These are phyloP conservation scores for Leccinum pachyderme DNA, from an alignment of 1,284 basidiomycete species.

Conservation along the genomic window DNA sequence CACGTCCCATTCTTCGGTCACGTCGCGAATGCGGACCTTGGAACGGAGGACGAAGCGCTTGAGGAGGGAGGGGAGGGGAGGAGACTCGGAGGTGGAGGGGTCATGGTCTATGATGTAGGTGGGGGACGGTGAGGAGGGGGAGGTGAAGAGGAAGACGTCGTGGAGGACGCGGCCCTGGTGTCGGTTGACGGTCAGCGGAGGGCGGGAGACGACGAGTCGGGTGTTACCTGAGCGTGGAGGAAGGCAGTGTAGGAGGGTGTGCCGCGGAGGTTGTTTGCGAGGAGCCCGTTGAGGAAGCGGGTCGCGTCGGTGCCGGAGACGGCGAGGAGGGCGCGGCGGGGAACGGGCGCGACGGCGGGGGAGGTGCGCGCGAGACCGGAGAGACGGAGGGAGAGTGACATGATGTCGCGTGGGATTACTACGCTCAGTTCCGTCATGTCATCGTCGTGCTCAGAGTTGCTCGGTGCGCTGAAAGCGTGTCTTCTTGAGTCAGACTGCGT, in stretches of 20 bases:
- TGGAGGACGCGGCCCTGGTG: conserved; percentile 85
- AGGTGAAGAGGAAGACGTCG: conserved; percentile 83
- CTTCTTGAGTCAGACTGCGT: conserved; percentile 82
- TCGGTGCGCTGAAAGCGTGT: conserved; percentile 76
- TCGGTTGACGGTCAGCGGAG: conserved; percentile 6
- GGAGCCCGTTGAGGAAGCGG: conserved; percentile 87
- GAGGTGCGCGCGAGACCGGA: conserved; percentile 43
- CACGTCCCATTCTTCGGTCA: conserved; percentile 72
- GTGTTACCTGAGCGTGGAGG: conserved; percentile 77
- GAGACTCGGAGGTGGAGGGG: conserved; percentile 52
- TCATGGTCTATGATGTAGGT: conserved; percentile 79
- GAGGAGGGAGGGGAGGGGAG: conserved; percentile 61
- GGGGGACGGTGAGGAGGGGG: conserved; percentile 44
- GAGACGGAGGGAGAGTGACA: conserved; percentile 32
- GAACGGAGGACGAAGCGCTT: conserved; percentile 88
- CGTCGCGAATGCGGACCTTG: conserved; percentile 83
- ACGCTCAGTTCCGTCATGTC: conserved; percentile 49
- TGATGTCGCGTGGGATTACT: conserved; percentile 10
- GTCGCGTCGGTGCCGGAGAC: conserved; percentile 81
- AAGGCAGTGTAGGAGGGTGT: conserved; percentile 77
- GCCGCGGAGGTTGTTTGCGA: conserved; percentile 60
- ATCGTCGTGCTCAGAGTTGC: conserved; percentile 72
- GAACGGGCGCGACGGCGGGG: conserved; percentile 62
- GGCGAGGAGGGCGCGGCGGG: conserved; percentile 67
- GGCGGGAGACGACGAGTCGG: not conserved